These are phyloP conservation scores for Emericellopsis cladophorae DNA, from an alignment of 2,329 filamentous ascomycete genomes.

Conservation along the genomic window DNA sequence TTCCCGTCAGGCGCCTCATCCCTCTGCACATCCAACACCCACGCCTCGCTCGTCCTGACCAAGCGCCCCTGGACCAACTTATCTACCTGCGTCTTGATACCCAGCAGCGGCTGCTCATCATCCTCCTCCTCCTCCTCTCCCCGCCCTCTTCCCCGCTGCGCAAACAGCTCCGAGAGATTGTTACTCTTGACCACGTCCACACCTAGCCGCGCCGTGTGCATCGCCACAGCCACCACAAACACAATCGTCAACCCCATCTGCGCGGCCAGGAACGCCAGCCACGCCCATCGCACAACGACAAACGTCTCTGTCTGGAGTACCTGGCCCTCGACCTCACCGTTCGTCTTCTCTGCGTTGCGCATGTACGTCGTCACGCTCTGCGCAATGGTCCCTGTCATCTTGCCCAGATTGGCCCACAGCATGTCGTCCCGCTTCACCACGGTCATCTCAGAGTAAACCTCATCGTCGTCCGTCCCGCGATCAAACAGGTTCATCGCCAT, in stretches of 20 bases:
- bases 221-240: constrained; percentile 4
- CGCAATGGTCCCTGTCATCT: not conserved
- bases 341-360: not conserved
- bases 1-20: not conserved
- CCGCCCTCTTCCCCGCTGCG: not conserved
- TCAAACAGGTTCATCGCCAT: constrained; percentile 1
- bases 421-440: not conserved
- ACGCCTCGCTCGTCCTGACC: not conserved
- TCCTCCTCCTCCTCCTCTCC: not conserved
- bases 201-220: constrained; percentile 2
- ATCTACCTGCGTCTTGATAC: not conserved
- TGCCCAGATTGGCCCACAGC: constrained; percentile 1
- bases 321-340: not conserved
- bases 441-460: not conserved
- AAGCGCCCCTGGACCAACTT: not conserved
- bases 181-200: constrained; percentile 8
- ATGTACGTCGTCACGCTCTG: constrained; percentile 2
- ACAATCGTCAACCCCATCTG: constrained; percentile 6
- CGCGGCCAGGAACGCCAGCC: constrained; percentile 7
- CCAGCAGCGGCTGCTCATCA: not conserved
- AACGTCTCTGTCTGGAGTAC: constrained; percentile 2
- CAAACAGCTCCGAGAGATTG: constrained; percentile 5
- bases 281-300: constrained; percentile 6
- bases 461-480: not conserved
- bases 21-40: not conserved